Evolutionary conservation across 495 filamentous ascomycete genomes (phyloP).

Genomic region (Letharia columbiana): DNA sequence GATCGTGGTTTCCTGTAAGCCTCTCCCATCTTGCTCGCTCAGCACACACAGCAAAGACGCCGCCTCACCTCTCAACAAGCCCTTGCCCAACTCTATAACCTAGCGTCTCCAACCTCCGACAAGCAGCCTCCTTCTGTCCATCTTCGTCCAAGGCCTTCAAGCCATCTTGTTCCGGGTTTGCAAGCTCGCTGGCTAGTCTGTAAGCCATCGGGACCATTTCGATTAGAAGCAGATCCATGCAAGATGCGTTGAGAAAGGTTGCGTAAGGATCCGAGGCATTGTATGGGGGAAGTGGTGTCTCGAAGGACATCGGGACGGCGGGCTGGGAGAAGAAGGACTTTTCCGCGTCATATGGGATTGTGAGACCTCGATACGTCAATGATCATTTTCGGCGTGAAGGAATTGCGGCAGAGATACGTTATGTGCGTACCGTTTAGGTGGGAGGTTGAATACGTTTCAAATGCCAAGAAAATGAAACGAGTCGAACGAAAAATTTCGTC

Average conservation of each 20-base stretch:
- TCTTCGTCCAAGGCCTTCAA: constrained; percentile 58
- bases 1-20: neutral
- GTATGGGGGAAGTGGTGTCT: constrained; percentile 55
- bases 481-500: neutral
- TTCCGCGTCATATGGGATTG: constrained; percentile 8
- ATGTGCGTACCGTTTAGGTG: neutral
- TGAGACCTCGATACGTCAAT: neutral
- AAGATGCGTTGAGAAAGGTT: constrained; percentile 68
- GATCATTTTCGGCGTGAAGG: neutral
- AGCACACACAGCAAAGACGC: neutral
- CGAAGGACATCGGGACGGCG: constrained; percentile 60
- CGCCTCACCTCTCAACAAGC: constrained; percentile 72
- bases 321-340: neutral
- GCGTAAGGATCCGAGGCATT: constrained; percentile 68
- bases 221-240: constrained; percentile 87
- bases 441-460: neutral
- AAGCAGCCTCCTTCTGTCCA: constrained; percentile 70
- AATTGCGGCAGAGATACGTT: neutral
- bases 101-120: constrained; percentile 70
- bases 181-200: constrained; percentile 49
- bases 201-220: constrained; percentile 94
- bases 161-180: constrained; percentile 25
- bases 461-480: neutral
- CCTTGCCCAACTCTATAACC: constrained; percentile 93
- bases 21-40: neutral